These are phyloP conservation scores for Candolleomyces eurysporus DNA, from an alignment of 768 basidiomycete genomes.

Conservation along the genomic window DNA sequence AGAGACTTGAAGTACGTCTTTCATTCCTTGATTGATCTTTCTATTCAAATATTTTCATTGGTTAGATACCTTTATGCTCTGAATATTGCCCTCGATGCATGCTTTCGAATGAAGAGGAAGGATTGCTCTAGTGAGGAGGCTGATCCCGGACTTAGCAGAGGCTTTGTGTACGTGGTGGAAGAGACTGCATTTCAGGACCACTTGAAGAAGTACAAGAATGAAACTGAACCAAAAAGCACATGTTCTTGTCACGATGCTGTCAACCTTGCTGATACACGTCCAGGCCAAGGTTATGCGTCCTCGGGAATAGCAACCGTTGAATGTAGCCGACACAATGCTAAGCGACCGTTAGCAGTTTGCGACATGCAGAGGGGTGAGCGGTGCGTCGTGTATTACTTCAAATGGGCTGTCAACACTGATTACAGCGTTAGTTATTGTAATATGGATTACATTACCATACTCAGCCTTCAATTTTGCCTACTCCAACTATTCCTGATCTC, in stretches of 20 bases:
- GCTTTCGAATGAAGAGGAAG: constrained; percentile 1
- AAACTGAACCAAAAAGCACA: constrained; percentile 14
- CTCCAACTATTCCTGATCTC: constrained; percentile 15
- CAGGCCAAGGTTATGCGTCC: constrained; percentile 17
- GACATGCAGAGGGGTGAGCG: constrained; percentile 32
- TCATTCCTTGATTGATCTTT: too few relatives aligned
- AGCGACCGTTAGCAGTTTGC: constrained; percentile 21
- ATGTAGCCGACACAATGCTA: constrained; percentile 30
- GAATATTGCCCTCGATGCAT: not conserved
- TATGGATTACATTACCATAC: constrained; percentile 25
- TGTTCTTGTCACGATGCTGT: constrained; percentile 30
- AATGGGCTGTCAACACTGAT: too few relatives aligned
- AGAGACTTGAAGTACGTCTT: too few relatives aligned
- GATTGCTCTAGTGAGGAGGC: not conserved
- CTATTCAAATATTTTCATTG: too few relatives aligned
- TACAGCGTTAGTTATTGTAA: constrained; percentile 25
- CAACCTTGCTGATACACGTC: constrained; percentile 18
- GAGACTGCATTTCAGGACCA: constrained; percentile 7
- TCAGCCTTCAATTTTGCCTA: not conserved
- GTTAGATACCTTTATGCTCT: not conserved
- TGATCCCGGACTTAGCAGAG: constrained; percentile 11
- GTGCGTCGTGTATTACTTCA: too few relatives aligned
- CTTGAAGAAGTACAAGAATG: not conserved
- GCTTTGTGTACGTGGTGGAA: constrained; percentile 13
- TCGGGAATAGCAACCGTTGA: constrained; percentile 25